phyloP scores from a whole-genome alignment of 805 yeast species.

The Hanseniaspora hatyaiensis region DNA sequence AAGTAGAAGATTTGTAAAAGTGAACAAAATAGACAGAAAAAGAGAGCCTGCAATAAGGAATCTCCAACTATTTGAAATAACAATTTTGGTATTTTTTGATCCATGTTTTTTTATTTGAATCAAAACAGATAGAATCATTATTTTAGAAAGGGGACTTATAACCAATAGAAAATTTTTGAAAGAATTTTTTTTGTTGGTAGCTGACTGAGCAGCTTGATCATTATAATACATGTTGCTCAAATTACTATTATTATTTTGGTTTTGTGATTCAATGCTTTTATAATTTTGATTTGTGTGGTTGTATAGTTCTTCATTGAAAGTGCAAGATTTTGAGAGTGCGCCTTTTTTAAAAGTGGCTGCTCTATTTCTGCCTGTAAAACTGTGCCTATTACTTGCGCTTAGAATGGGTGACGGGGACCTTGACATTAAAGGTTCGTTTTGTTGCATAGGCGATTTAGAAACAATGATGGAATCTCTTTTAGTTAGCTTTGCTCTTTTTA shows the following conservation, averaged over 20 bases:
- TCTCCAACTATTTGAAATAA: constrained; percentile 7
- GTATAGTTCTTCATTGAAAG: too few relatives aligned
- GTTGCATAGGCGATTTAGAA: background rate
- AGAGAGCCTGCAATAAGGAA: constrained; percentile 5
- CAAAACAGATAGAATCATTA: background rate
- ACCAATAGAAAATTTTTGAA: background rate
- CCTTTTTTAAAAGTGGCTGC: background rate
- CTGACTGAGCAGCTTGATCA: too few relatives aligned
- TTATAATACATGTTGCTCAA: too few relatives aligned
- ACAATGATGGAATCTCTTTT: background rate
- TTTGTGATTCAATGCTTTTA: too few relatives aligned
- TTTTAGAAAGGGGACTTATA: constrained; percentile 3
- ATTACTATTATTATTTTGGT: too few relatives aligned
- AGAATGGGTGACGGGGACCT: background rate
- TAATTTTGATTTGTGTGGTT: too few relatives aligned
- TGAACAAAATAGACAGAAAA: constrained; percentile 5
- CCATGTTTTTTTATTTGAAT: constrained; percentile 2
- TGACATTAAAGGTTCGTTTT: background rate
- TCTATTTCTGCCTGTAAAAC: background rate
- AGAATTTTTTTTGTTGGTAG: background rate
- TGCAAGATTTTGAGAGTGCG: too few relatives aligned
- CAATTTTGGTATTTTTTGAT: background rate
- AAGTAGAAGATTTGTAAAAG: constrained; percentile 5
- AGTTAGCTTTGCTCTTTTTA: too few relatives aligned
- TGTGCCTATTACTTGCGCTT: too few relatives aligned